Conservation (phyloP, 306 rosid species). For the Prunus campanulata region DNA sequence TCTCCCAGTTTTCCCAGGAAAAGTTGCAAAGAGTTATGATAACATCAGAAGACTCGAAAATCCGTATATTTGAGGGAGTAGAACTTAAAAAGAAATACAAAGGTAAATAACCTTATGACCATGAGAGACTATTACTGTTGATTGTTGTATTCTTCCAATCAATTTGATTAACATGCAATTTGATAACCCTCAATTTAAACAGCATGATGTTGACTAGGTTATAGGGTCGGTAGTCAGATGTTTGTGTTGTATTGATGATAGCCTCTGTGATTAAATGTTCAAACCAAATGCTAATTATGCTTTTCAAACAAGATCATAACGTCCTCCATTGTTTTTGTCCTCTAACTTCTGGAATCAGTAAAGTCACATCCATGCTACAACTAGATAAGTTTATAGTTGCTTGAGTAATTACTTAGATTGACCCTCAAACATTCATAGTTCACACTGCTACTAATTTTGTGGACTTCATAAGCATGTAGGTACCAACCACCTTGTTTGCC, state of each 20-base stretch:
- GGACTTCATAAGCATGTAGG: no score
- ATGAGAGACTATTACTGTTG: not conserved
- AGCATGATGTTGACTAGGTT: no score
- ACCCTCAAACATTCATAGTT: not conserved
- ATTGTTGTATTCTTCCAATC: not conserved
- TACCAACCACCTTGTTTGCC: no score
- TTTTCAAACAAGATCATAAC: no score
- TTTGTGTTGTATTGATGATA: no score
- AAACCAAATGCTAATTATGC: no score
- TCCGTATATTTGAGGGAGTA: conserved; percentile 64
- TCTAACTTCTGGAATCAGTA: not conserved
- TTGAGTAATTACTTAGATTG: not conserved
- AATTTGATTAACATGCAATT: not conserved
- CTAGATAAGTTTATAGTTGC: no score
- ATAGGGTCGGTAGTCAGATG: no score
- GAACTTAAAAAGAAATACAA: conserved; percentile 56
- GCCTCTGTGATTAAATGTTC: no score
- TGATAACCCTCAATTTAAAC: no score
- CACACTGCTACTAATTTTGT: not conserved
- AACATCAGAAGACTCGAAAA: conserved; percentile 81
- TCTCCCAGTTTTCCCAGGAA: conserved; percentile 60
- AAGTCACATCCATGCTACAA: no score
- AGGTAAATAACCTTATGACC: conserved; percentile 41
- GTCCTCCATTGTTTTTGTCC: not conserved
- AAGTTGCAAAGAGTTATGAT: conserved; percentile 56